Evolutionary conservation across 805 yeast genomes (phyloP).

Genomic region (Pichia kluyveri): DNA sequence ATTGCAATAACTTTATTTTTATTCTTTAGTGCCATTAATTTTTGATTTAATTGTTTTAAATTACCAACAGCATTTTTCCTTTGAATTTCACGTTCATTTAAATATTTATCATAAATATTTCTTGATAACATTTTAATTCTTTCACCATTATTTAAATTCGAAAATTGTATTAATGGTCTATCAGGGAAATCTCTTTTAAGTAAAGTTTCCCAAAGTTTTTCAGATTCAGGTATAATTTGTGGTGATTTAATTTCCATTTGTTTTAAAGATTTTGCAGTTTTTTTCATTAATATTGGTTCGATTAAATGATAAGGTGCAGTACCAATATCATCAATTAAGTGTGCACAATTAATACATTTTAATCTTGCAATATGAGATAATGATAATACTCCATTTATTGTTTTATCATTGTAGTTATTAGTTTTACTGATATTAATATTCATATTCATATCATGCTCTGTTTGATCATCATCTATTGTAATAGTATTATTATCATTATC

Average conservation of each 20-base stretch:
- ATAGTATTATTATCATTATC: no score
- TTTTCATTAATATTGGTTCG: slow-evolving; percentile 35
- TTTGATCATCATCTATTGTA: no score
- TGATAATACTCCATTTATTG: slow-evolving; percentile 16
- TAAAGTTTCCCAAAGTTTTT: slow-evolving; percentile 37
- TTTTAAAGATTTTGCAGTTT: slow-evolving; percentile 36
- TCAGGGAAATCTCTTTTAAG: slow-evolving; percentile 40
- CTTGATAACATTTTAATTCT: slow-evolving; percentile 26
- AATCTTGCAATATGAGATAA: slow-evolving; percentile 20
- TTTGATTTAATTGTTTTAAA: slow-evolving; percentile 33
- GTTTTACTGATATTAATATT: not conserved
- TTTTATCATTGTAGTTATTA: not conserved
- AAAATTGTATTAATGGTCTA: slow-evolving; percentile 26
- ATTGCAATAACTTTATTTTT: slow-evolving; percentile 31
- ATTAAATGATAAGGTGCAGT: slow-evolving; percentile 35
- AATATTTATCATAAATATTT: slow-evolving; percentile 31
- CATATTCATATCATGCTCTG: no score
- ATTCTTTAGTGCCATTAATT: slow-evolving; percentile 31
- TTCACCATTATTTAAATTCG: slow-evolving; percentile 11
- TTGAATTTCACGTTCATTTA: slow-evolving; percentile 33
- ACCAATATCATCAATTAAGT: slow-evolving; percentile 26
- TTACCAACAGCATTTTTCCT: slow-evolving; percentile 36
- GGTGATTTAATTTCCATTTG: slow-evolving; percentile 35
- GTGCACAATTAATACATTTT: slow-evolving; percentile 24
- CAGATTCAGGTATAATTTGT: slow-evolving; percentile 32